Evolutionary conservation across 208 protist species (phyloP).

Genomic region (Crithidia mellificae): DNA sequence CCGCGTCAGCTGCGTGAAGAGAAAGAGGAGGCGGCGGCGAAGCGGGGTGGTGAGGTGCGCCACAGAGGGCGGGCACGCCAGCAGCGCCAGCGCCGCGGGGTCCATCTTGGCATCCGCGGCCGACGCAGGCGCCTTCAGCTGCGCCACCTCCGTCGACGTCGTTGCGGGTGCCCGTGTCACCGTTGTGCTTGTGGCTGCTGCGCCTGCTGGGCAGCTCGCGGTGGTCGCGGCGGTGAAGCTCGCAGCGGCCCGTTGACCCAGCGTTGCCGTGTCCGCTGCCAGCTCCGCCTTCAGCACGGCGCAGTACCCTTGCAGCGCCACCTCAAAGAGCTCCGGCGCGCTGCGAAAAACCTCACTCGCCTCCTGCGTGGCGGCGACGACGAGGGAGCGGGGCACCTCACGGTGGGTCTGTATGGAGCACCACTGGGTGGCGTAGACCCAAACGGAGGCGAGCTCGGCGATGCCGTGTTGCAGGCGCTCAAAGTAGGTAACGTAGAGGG

Average conservation of each 20-base stretch:
- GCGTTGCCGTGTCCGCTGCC: conserved; percentile 30
- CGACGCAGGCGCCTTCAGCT: conserved; percentile 6
- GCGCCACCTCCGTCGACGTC: conserved; percentile 3
- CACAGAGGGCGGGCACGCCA: conserved; percentile 23
- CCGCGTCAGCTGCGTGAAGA: conserved; percentile 52
- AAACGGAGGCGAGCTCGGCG: conserved; percentile 52
- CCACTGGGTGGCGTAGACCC: conserved; percentile 58
- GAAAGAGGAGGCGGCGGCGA: conserved; percentile 29
- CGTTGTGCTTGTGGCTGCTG: neutral
- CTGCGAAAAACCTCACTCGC: conserved; percentile 22
- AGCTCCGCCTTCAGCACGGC: conserved; percentile 47
- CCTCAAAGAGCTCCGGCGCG: conserved; percentile 17
- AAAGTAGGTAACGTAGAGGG: conserved; percentile 45
- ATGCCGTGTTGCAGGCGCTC: conserved; percentile 42
- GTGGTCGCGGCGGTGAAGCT: neutral
- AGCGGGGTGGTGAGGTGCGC: conserved; percentile 13
- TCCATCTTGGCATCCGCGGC: conserved; percentile 5
- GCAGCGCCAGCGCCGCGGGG: conserved; percentile 6
- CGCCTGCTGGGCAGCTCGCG: neutral
- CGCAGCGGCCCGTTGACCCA: neutral
- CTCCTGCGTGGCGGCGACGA: conserved; percentile 15
- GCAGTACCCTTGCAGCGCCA: conserved; percentile 39
- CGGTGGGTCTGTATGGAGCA: conserved; percentile 27
- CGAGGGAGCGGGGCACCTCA: conserved; percentile 21
- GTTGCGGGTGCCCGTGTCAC: neutral